Percentiles rank a stretch among this genome's conserved stretches.
Evolutionary conservation across 805 yeast species (phyloP).

Genomic region (Hanseniaspora taiwanica): DNA sequence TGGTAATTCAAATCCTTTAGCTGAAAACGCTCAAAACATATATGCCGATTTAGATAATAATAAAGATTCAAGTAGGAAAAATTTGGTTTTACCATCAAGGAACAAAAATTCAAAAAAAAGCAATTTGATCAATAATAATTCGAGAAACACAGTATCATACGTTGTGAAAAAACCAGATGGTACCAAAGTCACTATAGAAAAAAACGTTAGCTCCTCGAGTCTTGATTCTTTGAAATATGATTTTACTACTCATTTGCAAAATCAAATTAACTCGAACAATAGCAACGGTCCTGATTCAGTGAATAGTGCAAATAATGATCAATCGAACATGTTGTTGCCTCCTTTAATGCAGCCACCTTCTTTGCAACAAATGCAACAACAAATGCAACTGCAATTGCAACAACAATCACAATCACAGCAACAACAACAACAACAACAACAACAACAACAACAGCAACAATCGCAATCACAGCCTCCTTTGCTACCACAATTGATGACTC

Average conservation of each 20-base stretch:
- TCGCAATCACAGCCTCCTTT: constrained; percentile 15
- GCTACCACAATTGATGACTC: constrained; percentile 18
- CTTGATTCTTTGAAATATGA: neutral
- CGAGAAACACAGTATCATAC: constrained; percentile 4
- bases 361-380: constrained; percentile 2
- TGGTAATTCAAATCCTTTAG: too few species aligned
- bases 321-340: constrained; percentile 13
- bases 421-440: constrained; percentile 8
- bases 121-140: neutral
- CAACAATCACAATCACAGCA: constrained; percentile 8
- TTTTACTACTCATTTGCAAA: neutral
- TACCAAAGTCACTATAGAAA: constrained; percentile 5
- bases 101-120: neutral
- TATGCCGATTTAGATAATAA: too few species aligned
- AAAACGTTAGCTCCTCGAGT: constrained; percentile 1
- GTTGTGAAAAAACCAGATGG: constrained; percentile 11
- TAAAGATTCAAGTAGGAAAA: too few species aligned
- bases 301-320: too few species aligned
- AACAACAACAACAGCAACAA: constrained; percentile 11
- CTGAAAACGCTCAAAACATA: too few species aligned
- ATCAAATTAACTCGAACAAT: too few species aligned
- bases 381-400: constrained; percentile 12
- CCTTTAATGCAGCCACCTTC: constrained; percentile 12
- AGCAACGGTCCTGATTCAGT: too few species aligned
- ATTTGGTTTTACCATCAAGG: too few species aligned